Evolutionary conservation across 495 filamentous ascomycete species (phyloP).

Genomic region (Friedmanniomyces endolithicus): DNA sequence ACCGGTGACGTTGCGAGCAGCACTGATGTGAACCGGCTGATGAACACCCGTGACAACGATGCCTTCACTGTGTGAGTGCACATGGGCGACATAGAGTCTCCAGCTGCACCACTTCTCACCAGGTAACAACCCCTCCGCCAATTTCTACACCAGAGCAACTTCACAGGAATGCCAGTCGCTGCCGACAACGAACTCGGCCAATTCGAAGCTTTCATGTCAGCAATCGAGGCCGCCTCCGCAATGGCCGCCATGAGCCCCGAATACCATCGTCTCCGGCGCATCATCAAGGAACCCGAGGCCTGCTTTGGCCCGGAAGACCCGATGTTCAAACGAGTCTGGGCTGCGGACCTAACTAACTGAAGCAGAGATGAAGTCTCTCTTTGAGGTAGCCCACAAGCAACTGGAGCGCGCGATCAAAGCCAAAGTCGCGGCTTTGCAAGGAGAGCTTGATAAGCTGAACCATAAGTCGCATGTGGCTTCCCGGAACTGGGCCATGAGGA

Average conservation of each 20-base stretch:
- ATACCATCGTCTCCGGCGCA: not conserved
- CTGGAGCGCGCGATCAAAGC: not conserved
- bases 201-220: not conserved
- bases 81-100: too few species aligned
- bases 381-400: not conserved
- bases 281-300: not conserved
- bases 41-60: too few species aligned
- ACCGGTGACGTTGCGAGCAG: not conserved
- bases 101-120: too few species aligned
- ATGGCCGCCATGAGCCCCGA: not conserved
- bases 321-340: not conserved
- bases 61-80: too few species aligned
- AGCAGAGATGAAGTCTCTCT: not conserved
- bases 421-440: not conserved
- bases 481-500: not conserved
- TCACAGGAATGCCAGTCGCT: not conserved
- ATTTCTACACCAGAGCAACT: too few species aligned
- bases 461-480: not conserved
- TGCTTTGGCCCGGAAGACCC: not conserved
- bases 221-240: not conserved
- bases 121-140: too few species aligned
- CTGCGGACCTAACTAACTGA: not conserved
- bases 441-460: not conserved
- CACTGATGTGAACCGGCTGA: too few species aligned
- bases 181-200: not conserved